These are phyloP conservation scores for Aspergillus sp. DNA, from an alignment of 2,329 filamentous ascomycete species.

Conservation along the genomic window DNA sequence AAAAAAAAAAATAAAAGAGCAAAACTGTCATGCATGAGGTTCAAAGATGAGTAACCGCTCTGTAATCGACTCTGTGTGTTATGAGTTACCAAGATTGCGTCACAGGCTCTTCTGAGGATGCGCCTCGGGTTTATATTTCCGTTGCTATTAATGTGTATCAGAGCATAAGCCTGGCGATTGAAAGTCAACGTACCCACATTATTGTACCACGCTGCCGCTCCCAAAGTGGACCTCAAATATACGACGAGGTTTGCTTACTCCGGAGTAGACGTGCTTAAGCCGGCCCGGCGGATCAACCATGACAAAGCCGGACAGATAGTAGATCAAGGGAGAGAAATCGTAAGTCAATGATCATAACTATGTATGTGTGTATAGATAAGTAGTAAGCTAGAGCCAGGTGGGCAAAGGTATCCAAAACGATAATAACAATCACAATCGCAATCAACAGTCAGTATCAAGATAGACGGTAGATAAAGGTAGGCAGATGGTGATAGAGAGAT, in stretches of 20 bases:
- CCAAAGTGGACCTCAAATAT: not conserved
- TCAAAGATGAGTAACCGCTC: not conserved
- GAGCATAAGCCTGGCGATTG: not conserved
- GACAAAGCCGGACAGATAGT: not conserved
- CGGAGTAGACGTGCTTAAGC: not conserved
- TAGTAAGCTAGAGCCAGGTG: not conserved
- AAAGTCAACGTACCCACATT: not conserved
- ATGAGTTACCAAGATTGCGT: not conserved
- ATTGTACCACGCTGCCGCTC: not conserved
- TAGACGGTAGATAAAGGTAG: not conserved
- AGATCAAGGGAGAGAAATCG: not conserved
- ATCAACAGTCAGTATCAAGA: not conserved
- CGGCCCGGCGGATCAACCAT: not conserved
- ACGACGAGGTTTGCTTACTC: not conserved
- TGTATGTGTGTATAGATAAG: not conserved
- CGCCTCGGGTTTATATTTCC: not conserved
- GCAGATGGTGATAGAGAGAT: not conserved
- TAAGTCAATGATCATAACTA: conserved; percentile 7
- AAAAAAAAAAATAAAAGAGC: not conserved
- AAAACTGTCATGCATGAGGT: not conserved
- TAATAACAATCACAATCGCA: not conserved
- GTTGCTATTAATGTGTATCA: not conserved
- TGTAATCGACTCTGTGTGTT: not conserved
- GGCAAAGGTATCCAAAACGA: conserved; percentile 14
- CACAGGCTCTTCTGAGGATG: not conserved